Conservation (phyloP, 2,329 filamentous ascomycete genomes). For the Hypoxylon sp. region DNA sequence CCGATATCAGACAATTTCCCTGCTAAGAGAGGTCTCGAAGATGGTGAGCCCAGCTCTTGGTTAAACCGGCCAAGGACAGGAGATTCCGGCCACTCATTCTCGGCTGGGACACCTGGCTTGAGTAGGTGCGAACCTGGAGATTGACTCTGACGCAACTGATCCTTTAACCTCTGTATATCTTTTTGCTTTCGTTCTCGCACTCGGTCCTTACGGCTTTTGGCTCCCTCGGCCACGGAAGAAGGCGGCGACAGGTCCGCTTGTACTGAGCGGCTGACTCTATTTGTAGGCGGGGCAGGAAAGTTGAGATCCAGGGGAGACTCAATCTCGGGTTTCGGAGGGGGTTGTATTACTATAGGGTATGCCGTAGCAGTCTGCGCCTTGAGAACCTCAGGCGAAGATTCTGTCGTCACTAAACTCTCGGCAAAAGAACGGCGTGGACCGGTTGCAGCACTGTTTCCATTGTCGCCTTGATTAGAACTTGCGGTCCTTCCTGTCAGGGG, state of each 20-base stretch:
- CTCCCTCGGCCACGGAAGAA: slow-evolving; percentile 18
- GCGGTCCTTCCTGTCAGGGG: slow-evolving; percentile 23
- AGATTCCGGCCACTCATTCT: slow-evolving; percentile 26
- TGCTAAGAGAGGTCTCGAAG: slow-evolving; percentile 12
- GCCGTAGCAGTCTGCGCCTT: slow-evolving; percentile 55
- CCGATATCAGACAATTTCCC: slow-evolving; percentile 33
- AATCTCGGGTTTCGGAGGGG: slow-evolving; percentile 33
- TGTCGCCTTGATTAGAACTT: slow-evolving; percentile 23
- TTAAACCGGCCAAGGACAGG: slow-evolving; percentile 28
- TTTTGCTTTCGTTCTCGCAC: slow-evolving; percentile 48
- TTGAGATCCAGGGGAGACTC: slow-evolving; percentile 46
- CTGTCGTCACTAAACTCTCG: slow-evolving; percentile 55
- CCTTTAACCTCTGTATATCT: slow-evolving; percentile 45
- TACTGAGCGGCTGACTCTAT: slow-evolving; percentile 16
- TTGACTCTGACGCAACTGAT: slow-evolving; percentile 23
- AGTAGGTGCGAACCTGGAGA: slow-evolving; percentile 19
- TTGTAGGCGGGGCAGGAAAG: slow-evolving; percentile 39
- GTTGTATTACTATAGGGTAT: slow-evolving; percentile 52
- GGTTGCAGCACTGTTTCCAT: slow-evolving; percentile 19
- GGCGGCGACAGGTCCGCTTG: slow-evolving; percentile 34
- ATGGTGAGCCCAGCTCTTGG: not conserved
- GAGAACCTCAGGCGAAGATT: slow-evolving; percentile 54
- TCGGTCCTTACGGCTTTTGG: slow-evolving; percentile 42
- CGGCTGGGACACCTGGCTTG: slow-evolving; percentile 1
- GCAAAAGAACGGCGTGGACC: slow-evolving; percentile 50